These are phyloP conservation scores for Onygenales sp. DNA, from an alignment of 2,329 filamentous ascomycete genomes.

Conservation along the genomic window DNA sequence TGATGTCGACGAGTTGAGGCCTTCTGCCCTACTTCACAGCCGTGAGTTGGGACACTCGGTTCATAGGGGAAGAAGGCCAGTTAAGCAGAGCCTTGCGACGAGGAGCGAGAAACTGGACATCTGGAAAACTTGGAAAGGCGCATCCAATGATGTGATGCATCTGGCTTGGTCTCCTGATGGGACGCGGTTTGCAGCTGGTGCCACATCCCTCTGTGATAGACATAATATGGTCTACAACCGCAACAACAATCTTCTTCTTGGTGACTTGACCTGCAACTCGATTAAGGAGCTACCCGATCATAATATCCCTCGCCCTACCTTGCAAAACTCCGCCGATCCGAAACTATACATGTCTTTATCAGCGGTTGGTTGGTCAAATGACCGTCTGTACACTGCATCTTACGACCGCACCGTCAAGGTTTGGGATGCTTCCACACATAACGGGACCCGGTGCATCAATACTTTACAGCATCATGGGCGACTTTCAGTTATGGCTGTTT, in stretches of 20 bases:
- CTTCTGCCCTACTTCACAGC: constrained; percentile 15
- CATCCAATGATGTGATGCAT: constrained; percentile 48
- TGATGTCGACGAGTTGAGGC: background rate
- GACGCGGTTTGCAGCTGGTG: constrained; percentile 46
- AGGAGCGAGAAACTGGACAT: constrained; percentile 24
- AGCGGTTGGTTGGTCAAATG: constrained; percentile 43
- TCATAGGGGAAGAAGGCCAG: constrained; percentile 9
- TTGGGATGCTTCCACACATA: constrained; percentile 37
- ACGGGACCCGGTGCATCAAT: constrained; percentile 19
- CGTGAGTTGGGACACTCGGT: constrained; percentile 21
- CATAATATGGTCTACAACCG: constrained; percentile 53
- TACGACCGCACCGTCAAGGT: constrained; percentile 49
- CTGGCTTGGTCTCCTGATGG: constrained; percentile 49
- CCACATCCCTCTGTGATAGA: constrained; percentile 46
- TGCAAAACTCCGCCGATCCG: constrained; percentile 41
- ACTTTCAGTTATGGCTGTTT: constrained; percentile 44
- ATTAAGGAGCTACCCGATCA: constrained; percentile 48
- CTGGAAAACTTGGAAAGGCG: constrained; percentile 44
- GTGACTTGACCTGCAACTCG: constrained; percentile 31
- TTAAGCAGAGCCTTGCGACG: constrained; percentile 21
- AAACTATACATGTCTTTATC: constrained; percentile 49
- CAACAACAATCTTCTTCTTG: constrained; percentile 47
- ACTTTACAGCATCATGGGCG: constrained; percentile 37
- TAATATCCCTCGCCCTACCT: constrained; percentile 34
- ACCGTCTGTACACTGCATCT: constrained; percentile 44